phyloP scores from a whole-genome alignment of 2,329 filamentous ascomycete species.

The Penicillium janthinellum region DNA sequence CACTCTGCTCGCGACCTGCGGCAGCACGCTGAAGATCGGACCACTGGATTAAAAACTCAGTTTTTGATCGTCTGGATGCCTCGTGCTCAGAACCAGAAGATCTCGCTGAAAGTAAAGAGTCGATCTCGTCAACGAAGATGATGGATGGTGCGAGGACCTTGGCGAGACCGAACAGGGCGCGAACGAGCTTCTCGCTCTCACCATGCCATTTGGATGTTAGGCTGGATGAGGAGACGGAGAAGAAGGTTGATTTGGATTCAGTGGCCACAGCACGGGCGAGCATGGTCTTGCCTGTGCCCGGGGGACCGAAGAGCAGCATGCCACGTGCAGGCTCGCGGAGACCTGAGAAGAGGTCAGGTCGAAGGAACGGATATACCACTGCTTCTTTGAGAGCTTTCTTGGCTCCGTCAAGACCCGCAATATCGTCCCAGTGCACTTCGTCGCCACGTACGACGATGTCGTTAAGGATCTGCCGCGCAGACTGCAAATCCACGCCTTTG shows the following conservation, averaged over 20 bases:
- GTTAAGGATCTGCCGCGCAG: slow-evolving; percentile 90
- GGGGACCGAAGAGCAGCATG: slow-evolving; percentile 94
- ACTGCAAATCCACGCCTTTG: slow-evolving; percentile 75
- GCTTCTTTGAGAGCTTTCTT: slow-evolving; percentile 93
- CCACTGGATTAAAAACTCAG: slow-evolving; percentile 97
- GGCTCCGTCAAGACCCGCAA: slow-evolving; percentile 85
- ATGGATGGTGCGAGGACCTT: slow-evolving; percentile 89
- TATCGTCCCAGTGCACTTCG: slow-evolving; percentile 91
- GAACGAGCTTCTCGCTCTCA: slow-evolving; percentile 93
- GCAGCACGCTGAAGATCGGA: slow-evolving; percentile 90
- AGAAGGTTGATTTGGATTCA: slow-evolving; percentile 92
- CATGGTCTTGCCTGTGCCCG: slow-evolving; percentile 99
- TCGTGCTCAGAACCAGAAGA: slow-evolving; percentile 82
- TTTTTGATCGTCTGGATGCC: slow-evolving; percentile 91
- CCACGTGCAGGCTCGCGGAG: slow-evolving; percentile 89
- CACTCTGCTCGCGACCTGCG: slow-evolving; percentile 70
- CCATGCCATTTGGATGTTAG: slow-evolving; percentile 95
- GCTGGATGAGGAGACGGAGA: slow-evolving; percentile 93
- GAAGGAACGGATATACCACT: slow-evolving; percentile 93
- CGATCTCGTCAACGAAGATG: slow-evolving; percentile 98
- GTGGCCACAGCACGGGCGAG: slow-evolving; percentile 91
- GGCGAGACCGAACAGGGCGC: slow-evolving; percentile 86
- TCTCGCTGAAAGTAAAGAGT: slow-evolving; percentile 83
- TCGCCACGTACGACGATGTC: slow-evolving; percentile 95
- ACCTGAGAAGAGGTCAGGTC: slow-evolving; percentile 94